These are phyloP conservation scores for Calycina marina DNA, from an alignment of 2,329 filamentous ascomycete species.

Conservation along the genomic window DNA sequence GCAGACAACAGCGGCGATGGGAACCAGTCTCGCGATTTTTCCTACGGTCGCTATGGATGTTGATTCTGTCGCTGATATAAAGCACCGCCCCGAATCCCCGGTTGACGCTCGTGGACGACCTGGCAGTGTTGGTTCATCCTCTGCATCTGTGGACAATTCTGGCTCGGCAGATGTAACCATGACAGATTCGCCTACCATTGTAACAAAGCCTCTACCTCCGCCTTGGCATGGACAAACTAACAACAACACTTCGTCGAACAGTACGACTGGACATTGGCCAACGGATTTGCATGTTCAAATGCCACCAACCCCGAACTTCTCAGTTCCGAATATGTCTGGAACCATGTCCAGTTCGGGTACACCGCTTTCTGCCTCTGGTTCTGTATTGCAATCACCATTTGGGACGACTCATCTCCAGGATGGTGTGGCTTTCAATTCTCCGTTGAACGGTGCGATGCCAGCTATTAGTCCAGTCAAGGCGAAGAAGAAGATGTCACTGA, in stretches of 20 bases:
- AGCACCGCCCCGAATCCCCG: slow-evolving; percentile 11
- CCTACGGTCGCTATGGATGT: slow-evolving; percentile 14
- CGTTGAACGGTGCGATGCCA: slow-evolving; percentile 29
- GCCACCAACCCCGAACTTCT: slow-evolving; percentile 38
- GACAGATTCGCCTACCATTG: slow-evolving; percentile 15
- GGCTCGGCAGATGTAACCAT: slow-evolving; percentile 14
- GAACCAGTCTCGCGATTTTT: slow-evolving; percentile 7
- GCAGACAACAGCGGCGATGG: slow-evolving; percentile 5
- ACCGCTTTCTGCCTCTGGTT: slow-evolving; percentile 31
- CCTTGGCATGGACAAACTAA: slow-evolving; percentile 14
- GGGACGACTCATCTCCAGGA: slow-evolving; percentile 23
- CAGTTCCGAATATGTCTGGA: slow-evolving; percentile 23
- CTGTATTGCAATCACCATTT: slow-evolving; percentile 36
- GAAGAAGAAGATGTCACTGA: slow-evolving; percentile 48
- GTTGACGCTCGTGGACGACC: slow-evolving; percentile 12
- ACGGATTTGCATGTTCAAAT: slow-evolving; percentile 32
- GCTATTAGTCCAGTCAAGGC: slow-evolving; percentile 47
- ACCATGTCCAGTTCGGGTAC: slow-evolving; percentile 24
- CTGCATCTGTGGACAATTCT: slow-evolving; percentile 13
- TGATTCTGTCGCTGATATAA: slow-evolving; percentile 10
- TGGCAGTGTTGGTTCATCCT: slow-evolving; percentile 16
- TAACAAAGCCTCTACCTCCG: slow-evolving; percentile 20
- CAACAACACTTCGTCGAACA: background rate
- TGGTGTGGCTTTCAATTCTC: slow-evolving; percentile 17
- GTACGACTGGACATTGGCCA: slow-evolving; percentile 7